These are phyloP conservation scores for Borovskyia barvae DNA, from an alignment of 208 protist species.

Conservation along the genomic window DNA sequence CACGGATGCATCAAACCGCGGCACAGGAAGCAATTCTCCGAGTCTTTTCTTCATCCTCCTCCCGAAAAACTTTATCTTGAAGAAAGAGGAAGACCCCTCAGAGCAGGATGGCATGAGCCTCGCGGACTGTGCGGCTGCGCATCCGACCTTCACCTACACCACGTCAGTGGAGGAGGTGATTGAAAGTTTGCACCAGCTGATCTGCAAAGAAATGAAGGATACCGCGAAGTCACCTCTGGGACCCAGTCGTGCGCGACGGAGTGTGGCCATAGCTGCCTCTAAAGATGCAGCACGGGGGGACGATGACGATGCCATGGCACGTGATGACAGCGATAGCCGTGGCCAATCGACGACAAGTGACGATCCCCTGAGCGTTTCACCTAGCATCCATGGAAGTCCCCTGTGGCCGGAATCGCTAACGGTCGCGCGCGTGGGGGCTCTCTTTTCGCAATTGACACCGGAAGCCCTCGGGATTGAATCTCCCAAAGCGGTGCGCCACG, in stretches of 20 bases:
- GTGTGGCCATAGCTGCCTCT: not conserved
- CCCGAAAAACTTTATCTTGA: not conserved
- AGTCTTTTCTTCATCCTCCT: constrained; percentile 23
- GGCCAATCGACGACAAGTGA: constrained; percentile 2
- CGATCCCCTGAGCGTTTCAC: too few relatives aligned
- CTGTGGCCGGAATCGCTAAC: constrained; percentile 17
- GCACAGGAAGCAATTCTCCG: not conserved
- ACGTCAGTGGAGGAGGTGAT: constrained; percentile 33
- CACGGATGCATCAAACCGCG: not conserved
- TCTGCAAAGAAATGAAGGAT: constrained; percentile 6
- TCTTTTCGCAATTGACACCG: constrained; percentile 44
- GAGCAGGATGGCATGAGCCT: constrained; percentile 12
- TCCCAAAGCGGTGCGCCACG: not conserved
- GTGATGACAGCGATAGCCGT: too few relatives aligned
- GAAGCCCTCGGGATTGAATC: constrained; percentile 36
- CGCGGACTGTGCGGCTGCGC: constrained; percentile 14
- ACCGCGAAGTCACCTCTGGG: too few relatives aligned
- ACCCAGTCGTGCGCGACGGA: not conserved
- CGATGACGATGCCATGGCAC: too few relatives aligned
- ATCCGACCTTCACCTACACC: constrained; percentile 26
- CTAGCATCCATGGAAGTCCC: too few relatives aligned
- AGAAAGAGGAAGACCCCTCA: not conserved
- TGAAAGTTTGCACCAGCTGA: constrained; percentile 13
- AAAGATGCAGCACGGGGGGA: too few relatives aligned
- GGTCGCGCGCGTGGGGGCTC: constrained; percentile 29